Evolutionary conservation across 2,329 filamentous ascomycete genomes (phyloP).

Genomic region (Cercospora sp.): DNA sequence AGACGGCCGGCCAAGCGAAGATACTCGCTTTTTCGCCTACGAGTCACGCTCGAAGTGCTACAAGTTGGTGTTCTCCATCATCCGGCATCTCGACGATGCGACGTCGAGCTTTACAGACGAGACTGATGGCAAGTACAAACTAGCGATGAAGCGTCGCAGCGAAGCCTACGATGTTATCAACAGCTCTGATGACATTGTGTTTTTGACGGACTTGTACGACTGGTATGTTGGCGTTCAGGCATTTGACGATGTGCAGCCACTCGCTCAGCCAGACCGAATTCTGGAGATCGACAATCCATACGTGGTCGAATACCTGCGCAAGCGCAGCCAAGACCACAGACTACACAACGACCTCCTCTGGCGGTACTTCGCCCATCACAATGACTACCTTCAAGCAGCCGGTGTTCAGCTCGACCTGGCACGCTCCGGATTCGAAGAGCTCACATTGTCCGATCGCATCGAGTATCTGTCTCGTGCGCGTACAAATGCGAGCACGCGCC

Average conservation of each 20-base stretch:
- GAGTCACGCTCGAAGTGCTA: slow-evolving; percentile 77
- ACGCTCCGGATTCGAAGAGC: slow-evolving; percentile 68
- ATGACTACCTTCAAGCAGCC: slow-evolving; percentile 82
- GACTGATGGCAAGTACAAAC: slow-evolving; percentile 74
- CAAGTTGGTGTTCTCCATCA: slow-evolving; percentile 78
- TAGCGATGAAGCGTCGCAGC: slow-evolving; percentile 73
- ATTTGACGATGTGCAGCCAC: slow-evolving; percentile 53
- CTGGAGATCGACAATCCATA: slow-evolving; percentile 81
- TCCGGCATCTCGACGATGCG: slow-evolving; percentile 72
- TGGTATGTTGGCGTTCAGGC: slow-evolving; percentile 65
- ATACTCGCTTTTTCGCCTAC: slow-evolving; percentile 68
- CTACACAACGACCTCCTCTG: slow-evolving; percentile 87
- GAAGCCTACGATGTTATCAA: slow-evolving; percentile 93
- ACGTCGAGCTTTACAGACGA: slow-evolving; percentile 68
- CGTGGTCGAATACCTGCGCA: slow-evolving; percentile 81
- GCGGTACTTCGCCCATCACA: slow-evolving; percentile 84
- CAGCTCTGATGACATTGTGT: slow-evolving; percentile 84
- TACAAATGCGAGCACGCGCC: slow-evolving; percentile 84
- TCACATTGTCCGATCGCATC: slow-evolving; percentile 82
- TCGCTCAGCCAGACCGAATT: slow-evolving; percentile 81
- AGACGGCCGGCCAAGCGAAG: slow-evolving; percentile 71
- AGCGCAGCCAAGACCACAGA: slow-evolving; percentile 69
- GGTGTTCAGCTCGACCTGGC: slow-evolving; percentile 82
- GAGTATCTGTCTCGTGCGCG: slow-evolving; percentile 87
- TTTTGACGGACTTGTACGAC: slow-evolving; percentile 94